These are phyloP conservation scores for Irpex rosettiformis DNA, from an alignment of 1,284 basidiomycete species.

Conservation along the genomic window DNA sequence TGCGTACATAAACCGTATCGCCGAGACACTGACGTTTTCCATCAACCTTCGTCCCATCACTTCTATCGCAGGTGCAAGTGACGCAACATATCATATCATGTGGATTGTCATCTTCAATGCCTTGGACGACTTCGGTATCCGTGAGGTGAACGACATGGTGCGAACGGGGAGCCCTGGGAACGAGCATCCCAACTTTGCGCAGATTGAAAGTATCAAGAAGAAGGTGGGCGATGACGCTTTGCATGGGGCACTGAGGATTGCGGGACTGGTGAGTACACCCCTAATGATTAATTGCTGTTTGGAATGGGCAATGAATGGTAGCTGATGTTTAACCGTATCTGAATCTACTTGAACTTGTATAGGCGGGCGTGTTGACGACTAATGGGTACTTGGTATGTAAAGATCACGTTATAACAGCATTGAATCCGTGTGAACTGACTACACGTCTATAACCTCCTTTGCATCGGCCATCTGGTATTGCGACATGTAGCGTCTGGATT, in stretches of 20 bases:
- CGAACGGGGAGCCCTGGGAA: slow-evolving; percentile 36
- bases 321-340: slow-evolving; percentile 12
- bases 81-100: slow-evolving; percentile 88
- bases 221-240: slow-evolving; percentile 78
- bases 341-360: background rate
- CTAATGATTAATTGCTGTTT: background rate
- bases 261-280: slow-evolving; percentile 66
- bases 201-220: slow-evolving; percentile 63
- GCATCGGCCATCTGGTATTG: background rate
- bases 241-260: slow-evolving; percentile 81
- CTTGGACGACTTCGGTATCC: slow-evolving; percentile 80
- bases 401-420: slow-evolving; percentile 11
- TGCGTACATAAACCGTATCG: too few relatives aligned
- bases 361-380: slow-evolving; percentile 76
- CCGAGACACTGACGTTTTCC: background rate
- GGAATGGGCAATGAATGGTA: too few relatives aligned
- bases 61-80: slow-evolving; percentile 60
- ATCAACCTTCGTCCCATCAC: background rate
- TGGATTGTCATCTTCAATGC: slow-evolving; percentile 81
- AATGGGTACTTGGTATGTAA: slow-evolving; percentile 76
- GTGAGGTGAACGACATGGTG: slow-evolving; percentile 55
- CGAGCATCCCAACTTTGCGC: slow-evolving; percentile 35
- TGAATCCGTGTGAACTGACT: slow-evolving; percentile 8
- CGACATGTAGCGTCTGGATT: slow-evolving; percentile 61
- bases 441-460: background rate